Percentiles rank a stretch among this genome's conserved stretches.
phyloP scores from a whole-genome alignment of 257 asterid genomes.

The Rhazya stricta region DNA sequence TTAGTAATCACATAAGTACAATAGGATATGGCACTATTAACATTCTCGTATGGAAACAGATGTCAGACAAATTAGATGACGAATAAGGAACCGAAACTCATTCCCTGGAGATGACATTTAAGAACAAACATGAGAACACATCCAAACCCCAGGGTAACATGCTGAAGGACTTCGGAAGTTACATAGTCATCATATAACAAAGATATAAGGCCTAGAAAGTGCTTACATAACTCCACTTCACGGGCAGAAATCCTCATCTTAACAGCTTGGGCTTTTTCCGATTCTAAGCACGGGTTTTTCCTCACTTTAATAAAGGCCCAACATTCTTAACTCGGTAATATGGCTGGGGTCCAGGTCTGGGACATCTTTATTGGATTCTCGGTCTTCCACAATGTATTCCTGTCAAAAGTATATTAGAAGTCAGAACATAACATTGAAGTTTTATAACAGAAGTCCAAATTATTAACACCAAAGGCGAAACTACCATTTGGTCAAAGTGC shows the following conservation, averaged over 20 bases:
- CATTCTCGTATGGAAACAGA: neutral
- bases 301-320: constrained; percentile 70
- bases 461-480: neutral
- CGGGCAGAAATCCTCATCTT: neutral
- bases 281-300: no score
- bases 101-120: neutral
- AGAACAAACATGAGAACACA: neutral
- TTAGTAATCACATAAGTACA: neutral
- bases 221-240: neutral
- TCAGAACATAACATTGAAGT: constrained; percentile 4
- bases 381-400: constrained; percentile 95
- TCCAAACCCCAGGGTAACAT: neutral
- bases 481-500: neutral
- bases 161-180: neutral
- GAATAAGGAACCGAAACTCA: neutral
- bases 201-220: no score
- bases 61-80: neutral
- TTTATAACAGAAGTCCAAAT: neutral
- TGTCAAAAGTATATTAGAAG: constrained; percentile 19
- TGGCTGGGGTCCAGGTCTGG: constrained; percentile 83
- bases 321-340: constrained; percentile 76
- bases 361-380: constrained; percentile 56
- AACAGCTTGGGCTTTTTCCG: no score
- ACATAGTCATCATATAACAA: no score
- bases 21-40: neutral